Base-by-base conservation (phyloP, 176 grass and related monocot species). In the Cocos nucifera region DNA sequence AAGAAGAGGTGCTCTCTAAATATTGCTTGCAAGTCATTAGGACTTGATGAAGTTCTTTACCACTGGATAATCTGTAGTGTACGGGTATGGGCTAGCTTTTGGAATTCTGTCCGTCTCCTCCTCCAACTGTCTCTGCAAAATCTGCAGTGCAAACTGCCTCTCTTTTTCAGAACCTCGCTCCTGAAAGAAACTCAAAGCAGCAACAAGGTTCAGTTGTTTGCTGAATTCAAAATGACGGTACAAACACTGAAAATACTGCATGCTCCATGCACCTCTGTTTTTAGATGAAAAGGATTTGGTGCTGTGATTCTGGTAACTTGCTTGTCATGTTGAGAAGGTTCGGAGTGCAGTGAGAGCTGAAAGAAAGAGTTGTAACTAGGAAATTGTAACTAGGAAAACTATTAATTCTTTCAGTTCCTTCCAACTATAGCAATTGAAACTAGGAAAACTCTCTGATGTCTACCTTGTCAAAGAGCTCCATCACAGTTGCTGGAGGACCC, bases 31-130 rank as follows among this genome's bases (percentile, higher is more conserved):
- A 44, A 44, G 8, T 44, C 10, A 44, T 44, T 1, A 44, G 35
- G 2, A 9, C 3, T 35, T 35, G 22, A 21, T 55, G 53, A 50
- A 59, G 50, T 28, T 59, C 8, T 4, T 15, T 86, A 98, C 94
- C 74, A 86, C 88, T 59, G 94, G 94, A 57, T 86, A 98, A 56
- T 98, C 88, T 17, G 88, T 98, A 12, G 94, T 86, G 52, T 98
- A 98, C 17, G 94, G 94, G 5, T 98, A 98, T 50, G 94, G 84
- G 18, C 63, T 89, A 71, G 94, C 94, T 58, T 83, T 98, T 50
- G n/a, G 85, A 76, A 83, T 39, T 72, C 79, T 80, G 27, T 84
- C 76, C 50, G 71, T 93, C 65, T 88, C 84, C 51, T 98, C 88
- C 27, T 93, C 79, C 66, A 83, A 68, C 61, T 98, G 64, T 72